phyloP scores from a whole-genome alignment of 129 eudicot genomes.

The Centella asiatica region DNA sequence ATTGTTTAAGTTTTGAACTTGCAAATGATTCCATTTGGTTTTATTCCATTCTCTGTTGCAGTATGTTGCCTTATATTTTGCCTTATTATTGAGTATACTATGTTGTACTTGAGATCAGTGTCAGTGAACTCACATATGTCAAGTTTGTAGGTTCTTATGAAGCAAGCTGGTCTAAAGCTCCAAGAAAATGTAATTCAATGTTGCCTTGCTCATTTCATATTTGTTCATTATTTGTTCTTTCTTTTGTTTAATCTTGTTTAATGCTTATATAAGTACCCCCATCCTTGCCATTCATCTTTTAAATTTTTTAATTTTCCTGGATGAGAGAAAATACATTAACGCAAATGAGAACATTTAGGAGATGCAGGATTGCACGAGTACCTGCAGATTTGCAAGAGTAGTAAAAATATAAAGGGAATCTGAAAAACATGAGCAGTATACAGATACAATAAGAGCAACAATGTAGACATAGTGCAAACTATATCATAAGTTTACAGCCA shows the following conservation, averaged over 20 bases:
- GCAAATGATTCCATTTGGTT: background rate
- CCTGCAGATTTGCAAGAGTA: background rate
- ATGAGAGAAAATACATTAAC: background rate
- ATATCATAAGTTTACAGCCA: too few species aligned
- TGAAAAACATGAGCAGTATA: too few species aligned
- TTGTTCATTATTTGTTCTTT: background rate
- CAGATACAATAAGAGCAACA: too few species aligned
- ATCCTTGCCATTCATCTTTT: background rate
- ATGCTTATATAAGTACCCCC: background rate
- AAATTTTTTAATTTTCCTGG: background rate
- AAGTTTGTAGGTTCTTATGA: constrained; percentile 67
- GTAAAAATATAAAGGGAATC: too few species aligned
- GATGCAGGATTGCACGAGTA: too few species aligned
- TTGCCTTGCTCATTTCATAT: constrained; percentile 4
- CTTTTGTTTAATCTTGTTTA: background rate
- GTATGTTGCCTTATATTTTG: too few species aligned
- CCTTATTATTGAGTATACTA: background rate
- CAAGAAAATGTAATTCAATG: constrained; percentile 55
- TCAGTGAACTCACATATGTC: constrained; percentile 1
- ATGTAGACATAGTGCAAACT: too few species aligned
- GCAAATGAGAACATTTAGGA: too few species aligned
- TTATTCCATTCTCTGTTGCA: too few species aligned
- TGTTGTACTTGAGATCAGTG: background rate
- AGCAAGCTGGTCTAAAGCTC: constrained; percentile 92
- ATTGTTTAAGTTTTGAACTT: too few species aligned